phyloP scores from a whole-genome alignment of 2,329 filamentous ascomycete genomes.

The Endoconidiophora polonica region DNA sequence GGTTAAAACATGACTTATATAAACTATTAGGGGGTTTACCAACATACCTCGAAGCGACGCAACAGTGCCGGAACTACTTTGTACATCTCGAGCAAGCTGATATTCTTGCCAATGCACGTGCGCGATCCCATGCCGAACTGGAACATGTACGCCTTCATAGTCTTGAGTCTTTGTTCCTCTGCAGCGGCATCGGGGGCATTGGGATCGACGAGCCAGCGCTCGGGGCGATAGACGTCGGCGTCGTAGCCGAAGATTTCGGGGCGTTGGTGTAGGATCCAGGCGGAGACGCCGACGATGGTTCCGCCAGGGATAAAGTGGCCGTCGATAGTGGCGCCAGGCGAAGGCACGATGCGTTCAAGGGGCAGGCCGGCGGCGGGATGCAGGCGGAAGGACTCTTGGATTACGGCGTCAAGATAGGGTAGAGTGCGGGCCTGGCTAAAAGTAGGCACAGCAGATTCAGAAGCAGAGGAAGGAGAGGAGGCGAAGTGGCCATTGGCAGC shows the following conservation, averaged over 20 bases:
- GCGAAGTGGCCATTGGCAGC: constrained; percentile 33
- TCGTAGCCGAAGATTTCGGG: constrained; percentile 52
- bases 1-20: not conserved
- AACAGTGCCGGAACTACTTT: constrained; percentile 45
- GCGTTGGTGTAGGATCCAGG: constrained; percentile 50
- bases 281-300: constrained; percentile 57
- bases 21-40: not conserved
- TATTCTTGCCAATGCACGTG: constrained; percentile 56
- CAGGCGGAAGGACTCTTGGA: constrained; percentile 63
- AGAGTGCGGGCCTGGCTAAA: constrained; percentile 55
- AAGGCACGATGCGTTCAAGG: constrained; percentile 56
- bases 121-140: constrained; percentile 57
- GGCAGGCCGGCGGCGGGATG: constrained; percentile 59
- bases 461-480: constrained; percentile 38
- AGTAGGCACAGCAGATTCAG: constrained; percentile 25
- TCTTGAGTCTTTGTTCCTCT: constrained; percentile 38
- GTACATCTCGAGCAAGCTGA: constrained; percentile 45
- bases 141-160: constrained; percentile 55
- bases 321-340: constrained; percentile 42
- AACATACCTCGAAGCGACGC: constrained; percentile 43
- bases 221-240: constrained; percentile 48
- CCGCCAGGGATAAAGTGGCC: constrained; percentile 48
- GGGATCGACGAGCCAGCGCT: constrained; percentile 43
- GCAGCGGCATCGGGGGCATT: constrained; percentile 18
- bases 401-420: constrained; percentile 58